A percentile compares a stretch with the other conserved stretches of the same genome.
Evolutionary conservation across 2,329 filamentous ascomycete species (phyloP).

Genomic region (Exutisphaerella laricina): DNA sequence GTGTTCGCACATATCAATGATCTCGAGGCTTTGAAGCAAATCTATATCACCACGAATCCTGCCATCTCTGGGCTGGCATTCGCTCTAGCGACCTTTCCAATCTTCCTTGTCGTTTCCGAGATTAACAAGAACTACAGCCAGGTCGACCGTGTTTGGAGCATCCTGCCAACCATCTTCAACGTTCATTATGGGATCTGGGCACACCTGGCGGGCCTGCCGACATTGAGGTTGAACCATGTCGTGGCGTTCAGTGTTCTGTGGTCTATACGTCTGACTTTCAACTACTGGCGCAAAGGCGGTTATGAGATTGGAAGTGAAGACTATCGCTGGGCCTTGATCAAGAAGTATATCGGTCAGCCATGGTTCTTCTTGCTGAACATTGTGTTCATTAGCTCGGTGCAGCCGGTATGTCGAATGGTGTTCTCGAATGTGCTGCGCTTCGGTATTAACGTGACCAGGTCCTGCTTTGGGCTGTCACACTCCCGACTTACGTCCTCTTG

Average conservation of each 20-base stretch:
- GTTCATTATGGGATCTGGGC: slow-evolving; percentile 81
- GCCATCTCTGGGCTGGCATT: slow-evolving; percentile 68
- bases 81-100: slow-evolving; percentile 61
- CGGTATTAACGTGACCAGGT: slow-evolving; percentile 42
- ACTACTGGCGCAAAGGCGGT: slow-evolving; percentile 94
- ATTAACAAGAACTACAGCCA: slow-evolving; percentile 95
- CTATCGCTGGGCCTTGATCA: slow-evolving; percentile 83
- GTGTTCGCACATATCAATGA: slow-evolving; percentile 54
- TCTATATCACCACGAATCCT: slow-evolving; percentile 84
- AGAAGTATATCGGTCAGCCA: slow-evolving; percentile 55
- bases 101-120: slow-evolving; percentile 74
- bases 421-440: background rate
- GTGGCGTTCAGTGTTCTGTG: slow-evolving; percentile 67
- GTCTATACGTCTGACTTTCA: slow-evolving; percentile 71
- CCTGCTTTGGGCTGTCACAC: slow-evolving; percentile 70
- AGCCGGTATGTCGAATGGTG: slow-evolving; percentile 46
- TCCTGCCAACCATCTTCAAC: slow-evolving; percentile 82
- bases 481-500: slow-evolving; percentile 78
- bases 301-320: slow-evolving; percentile 87
- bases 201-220: slow-evolving; percentile 64
- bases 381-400: slow-evolving; percentile 78
- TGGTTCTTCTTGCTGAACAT: slow-evolving; percentile 82
- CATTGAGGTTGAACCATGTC: slow-evolving; percentile 65
- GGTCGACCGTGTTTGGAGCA: slow-evolving; percentile 86
- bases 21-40: slow-evolving; percentile 56